Evolutionary conservation across 1,284 basidiomycete species (phyloP), one percentile per base, ranked within the genome.

Genomic region (Heterobasidion parviporum): DNA sequence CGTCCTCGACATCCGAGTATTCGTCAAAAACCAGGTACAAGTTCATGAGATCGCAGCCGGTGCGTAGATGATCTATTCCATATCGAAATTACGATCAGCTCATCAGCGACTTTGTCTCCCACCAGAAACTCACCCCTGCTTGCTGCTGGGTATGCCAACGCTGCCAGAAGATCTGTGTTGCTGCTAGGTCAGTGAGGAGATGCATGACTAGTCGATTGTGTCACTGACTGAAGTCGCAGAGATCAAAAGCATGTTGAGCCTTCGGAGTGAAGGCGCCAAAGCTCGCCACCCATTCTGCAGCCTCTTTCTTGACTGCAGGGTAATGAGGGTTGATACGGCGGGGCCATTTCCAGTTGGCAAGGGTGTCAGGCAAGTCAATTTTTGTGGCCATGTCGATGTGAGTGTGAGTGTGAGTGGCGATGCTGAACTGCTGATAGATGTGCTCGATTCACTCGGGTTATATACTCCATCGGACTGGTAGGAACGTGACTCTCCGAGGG

Each of bases 1-100:
- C 60, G 57, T 61, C 43, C 52, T 66, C 53, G 43, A 66, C 60
- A 61, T 75, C 67, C 53, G 73, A 65, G 61, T 70, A 67, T 57
- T 70, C 68, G 61, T 70, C 70, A 52, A 65, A 63, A 45, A 66
- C 65, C 61, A 74, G 75, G 61, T 68, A 62, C 57, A 65, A 64
- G 62, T 68, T 69, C 67, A 69, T 68, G 58, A 68, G 66, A 61
- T 72, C 70, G 33, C 66, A 66, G 52, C 67, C 60, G 9, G 60
- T 57, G 43, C 60, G 54, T 32, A 54, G 4, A n/a, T 57, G 55
- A 12, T 48, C 60, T 61, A 26, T 20, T 15, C 9, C 7, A 50
- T 32, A 10, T 32, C 26, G 8, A 32, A 54, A 4, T n/a, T 26
- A 57, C 32, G 58, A 52, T 16, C 20, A 8, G 15, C 38, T 41